A percentile compares a stretch with the other conserved stretches of the same genome.
Conservation (phyloP, 2,329 filamentous ascomycete species). For the Nemania sp. region DNA sequence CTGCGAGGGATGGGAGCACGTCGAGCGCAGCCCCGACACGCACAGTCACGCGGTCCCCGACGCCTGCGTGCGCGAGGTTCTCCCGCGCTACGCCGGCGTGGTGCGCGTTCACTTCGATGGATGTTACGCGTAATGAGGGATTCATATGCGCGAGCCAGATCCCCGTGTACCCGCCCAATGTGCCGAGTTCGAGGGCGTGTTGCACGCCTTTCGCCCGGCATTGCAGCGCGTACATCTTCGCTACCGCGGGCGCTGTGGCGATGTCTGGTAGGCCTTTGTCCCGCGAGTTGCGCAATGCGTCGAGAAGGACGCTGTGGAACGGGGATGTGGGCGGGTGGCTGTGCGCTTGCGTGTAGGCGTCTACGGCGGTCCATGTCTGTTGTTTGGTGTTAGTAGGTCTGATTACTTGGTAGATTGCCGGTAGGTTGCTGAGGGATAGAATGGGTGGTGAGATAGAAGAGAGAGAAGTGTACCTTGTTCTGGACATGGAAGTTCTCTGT, state of each 20-base stretch:
- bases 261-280: slow-evolving; percentile 24
- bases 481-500: slow-evolving; percentile 8
- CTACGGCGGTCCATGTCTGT: slow-evolving; percentile 24
- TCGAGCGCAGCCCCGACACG: slow-evolving; percentile 24
- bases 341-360: slow-evolving; percentile 17
- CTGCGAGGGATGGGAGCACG: slow-evolving; percentile 10
- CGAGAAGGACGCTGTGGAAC: slow-evolving; percentile 16
- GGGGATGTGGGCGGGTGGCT: slow-evolving; percentile 14
- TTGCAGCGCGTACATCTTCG: slow-evolving; percentile 26
- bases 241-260: slow-evolving; percentile 14
- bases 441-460: neutral
- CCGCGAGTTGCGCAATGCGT: slow-evolving; percentile 23
- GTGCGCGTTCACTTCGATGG: slow-evolving; percentile 21
- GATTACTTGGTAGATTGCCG: neutral
- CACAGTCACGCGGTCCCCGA: slow-evolving; percentile 18
- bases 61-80: slow-evolving; percentile 22
- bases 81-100: slow-evolving; percentile 16
- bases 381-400: neutral
- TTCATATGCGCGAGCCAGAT: slow-evolving; percentile 22
- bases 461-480: slow-evolving; percentile 13
- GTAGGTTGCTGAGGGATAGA: neutral
- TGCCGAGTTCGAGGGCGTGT: slow-evolving; percentile 28
- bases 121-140: slow-evolving; percentile 18
- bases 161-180: slow-evolving; percentile 29
- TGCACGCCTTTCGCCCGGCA: slow-evolving; percentile 16